Percentiles rank a stretch among this genome's conserved stretches.
These are phyloP conservation scores for Talaromyces sp. DNA, from an alignment of 2,329 filamentous ascomycete species.

Conservation along the genomic window DNA sequence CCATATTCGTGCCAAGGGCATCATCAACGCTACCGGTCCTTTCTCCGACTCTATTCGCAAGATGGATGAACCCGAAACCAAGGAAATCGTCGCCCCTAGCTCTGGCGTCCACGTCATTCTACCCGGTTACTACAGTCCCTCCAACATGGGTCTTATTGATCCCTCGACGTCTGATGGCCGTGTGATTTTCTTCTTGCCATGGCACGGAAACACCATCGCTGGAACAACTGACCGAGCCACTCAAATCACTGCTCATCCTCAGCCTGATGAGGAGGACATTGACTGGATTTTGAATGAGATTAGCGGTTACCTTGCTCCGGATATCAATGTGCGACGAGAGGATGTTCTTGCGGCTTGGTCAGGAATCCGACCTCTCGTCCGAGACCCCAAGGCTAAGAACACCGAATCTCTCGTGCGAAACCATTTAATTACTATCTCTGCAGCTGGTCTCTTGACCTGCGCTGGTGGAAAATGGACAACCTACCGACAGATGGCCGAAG, in stretches of 20 bases:
- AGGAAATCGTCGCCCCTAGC: slow-evolving; percentile 79
- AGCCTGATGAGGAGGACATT: slow-evolving; percentile 79
- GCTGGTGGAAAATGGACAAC: slow-evolving; percentile 92
- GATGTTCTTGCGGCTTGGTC: slow-evolving; percentile 91
- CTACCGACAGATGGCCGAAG: slow-evolving; percentile 89
- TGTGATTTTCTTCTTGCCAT: slow-evolving; percentile 89
- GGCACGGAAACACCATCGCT: slow-evolving; percentile 89
- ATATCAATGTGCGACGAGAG: slow-evolving; percentile 78
- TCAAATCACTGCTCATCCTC: slow-evolving; percentile 66
- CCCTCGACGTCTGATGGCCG: slow-evolving; percentile 81
- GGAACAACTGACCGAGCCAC: slow-evolving; percentile 81
- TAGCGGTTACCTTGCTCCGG: slow-evolving; percentile 73
- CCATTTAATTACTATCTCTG: slow-evolving; percentile 76
- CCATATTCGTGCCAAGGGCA: slow-evolving; percentile 69
- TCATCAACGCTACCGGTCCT: slow-evolving; percentile 85
- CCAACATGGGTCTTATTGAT: slow-evolving; percentile 84
- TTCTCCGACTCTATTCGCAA: slow-evolving; percentile 84
- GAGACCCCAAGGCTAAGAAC: slow-evolving; percentile 79
- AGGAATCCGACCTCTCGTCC: slow-evolving; percentile 79
- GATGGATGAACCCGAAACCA: slow-evolving; percentile 69
- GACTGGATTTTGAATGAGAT: slow-evolving; percentile 85
- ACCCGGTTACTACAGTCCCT: slow-evolving; percentile 79
- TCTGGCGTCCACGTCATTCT: slow-evolving; percentile 84
- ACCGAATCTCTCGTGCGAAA: slow-evolving; percentile 85
- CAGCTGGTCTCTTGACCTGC: slow-evolving; percentile 76